A percentile compares a stretch with the other conserved stretches of the same genome.
Conservation (phyloP, 2,329 filamentous ascomycete species). For the Acephala macrosclerotiorum region DNA sequence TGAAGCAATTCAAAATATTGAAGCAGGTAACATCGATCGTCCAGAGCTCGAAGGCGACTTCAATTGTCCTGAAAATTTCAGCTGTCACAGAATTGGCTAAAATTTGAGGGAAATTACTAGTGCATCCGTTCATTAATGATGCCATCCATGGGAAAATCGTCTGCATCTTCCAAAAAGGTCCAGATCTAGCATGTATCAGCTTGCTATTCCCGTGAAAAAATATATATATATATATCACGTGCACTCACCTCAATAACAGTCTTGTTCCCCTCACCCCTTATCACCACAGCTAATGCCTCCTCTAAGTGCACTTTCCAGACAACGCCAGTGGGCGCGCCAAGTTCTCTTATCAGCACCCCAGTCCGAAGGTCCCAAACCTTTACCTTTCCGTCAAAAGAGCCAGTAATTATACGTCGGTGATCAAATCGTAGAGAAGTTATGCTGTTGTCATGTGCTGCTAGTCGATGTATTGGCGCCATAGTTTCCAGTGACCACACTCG, state of each 20-base stretch:
- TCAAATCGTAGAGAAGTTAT: slow-evolving; percentile 4
- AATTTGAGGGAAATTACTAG: too few species aligned
- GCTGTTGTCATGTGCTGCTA: background rate
- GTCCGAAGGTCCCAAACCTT: slow-evolving; percentile 11
- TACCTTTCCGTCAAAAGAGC: slow-evolving; percentile 5
- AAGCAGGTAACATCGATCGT: too few species aligned
- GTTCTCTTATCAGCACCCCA: slow-evolving; percentile 3
- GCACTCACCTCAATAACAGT: background rate
- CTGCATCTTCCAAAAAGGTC: too few species aligned
- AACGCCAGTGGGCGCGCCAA: background rate
- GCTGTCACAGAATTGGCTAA: too few species aligned
- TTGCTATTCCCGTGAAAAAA: too few species aligned
- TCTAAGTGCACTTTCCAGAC: background rate
- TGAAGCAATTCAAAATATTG: too few species aligned
- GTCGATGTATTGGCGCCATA: background rate
- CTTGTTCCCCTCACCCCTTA: background rate
- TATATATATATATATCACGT: too few species aligned
- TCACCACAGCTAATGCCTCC: background rate
- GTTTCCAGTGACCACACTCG: slow-evolving; percentile 7
- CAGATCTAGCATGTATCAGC: too few species aligned
- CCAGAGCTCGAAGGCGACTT: too few species aligned
- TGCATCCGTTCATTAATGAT: too few species aligned
- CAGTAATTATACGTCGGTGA: slow-evolving; percentile 9
- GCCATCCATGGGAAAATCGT: too few species aligned
- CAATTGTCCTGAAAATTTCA: too few species aligned